Conservation (phyloP, 23 red algal species). For the Gracilaria domingensis region DNA sequence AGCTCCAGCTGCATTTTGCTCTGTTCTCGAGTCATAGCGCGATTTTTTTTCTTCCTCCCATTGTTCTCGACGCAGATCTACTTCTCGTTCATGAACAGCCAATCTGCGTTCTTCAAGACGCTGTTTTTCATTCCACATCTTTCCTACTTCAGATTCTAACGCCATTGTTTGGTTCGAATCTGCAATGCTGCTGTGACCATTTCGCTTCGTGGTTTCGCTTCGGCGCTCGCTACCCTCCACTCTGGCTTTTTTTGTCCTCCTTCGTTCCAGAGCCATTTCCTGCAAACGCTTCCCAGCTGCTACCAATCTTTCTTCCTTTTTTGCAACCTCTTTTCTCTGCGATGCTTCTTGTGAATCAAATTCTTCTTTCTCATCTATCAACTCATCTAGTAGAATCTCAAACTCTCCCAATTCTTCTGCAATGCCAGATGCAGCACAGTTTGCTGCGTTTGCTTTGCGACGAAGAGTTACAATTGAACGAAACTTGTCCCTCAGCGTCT, state of each 20-base stretch:
- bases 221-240: no score
- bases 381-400: neutral
- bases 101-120: no score
- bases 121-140: no score
- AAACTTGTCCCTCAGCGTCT: neutral
- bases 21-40: no score
- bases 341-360: neutral
- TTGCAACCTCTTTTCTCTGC: neutral
- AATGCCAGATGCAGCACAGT: slow-evolving; percentile 5
- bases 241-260: neutral
- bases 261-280: slow-evolving; percentile 16
- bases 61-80: no score
- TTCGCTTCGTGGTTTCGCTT: no score
- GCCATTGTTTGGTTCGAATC: no score
- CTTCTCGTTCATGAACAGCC: no score
- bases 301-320: slow-evolving; percentile 9
- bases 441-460: neutral
- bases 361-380: slow-evolving; percentile 22
- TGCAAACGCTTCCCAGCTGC: slow-evolving; percentile 16
- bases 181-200: no score
- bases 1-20: no score
- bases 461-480: neutral
- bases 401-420: neutral
- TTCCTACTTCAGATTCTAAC: no score
- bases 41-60: no score